These are phyloP conservation scores for Suhomyces choctaworum DNA, from an alignment of 1,139 yeast species.

Conservation along the genomic window DNA sequence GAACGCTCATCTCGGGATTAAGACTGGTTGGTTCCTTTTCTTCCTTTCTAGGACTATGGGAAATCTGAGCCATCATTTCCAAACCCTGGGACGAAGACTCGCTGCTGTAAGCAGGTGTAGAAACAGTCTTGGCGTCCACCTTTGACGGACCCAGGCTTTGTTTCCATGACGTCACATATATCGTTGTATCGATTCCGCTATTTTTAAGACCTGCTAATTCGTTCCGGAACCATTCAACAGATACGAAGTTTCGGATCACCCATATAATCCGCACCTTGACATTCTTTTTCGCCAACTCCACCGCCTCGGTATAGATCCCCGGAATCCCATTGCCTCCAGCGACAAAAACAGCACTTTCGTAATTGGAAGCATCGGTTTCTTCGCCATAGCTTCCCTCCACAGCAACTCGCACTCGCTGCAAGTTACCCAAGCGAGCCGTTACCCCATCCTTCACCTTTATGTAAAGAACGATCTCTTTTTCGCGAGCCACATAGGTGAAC, in stretches of 20 bases:
- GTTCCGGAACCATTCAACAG: slow-evolving; percentile 23
- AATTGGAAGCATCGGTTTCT: slow-evolving; percentile 19
- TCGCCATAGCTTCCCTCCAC: slow-evolving; percentile 30
- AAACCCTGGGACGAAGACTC: background rate
- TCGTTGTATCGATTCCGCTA: slow-evolving; percentile 17
- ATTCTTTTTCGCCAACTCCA: slow-evolving; percentile 9
- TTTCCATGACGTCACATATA: slow-evolving; percentile 19
- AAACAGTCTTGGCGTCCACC: no score
- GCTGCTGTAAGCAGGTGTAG: background rate
- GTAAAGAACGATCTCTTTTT: slow-evolving; percentile 34
- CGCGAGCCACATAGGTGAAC: slow-evolving; percentile 51
- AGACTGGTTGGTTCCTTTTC: background rate
- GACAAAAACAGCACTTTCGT: slow-evolving; percentile 24
- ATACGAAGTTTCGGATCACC: slow-evolving; percentile 22
- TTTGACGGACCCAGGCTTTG: background rate
- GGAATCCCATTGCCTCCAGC: slow-evolving; percentile 34
- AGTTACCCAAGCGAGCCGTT: slow-evolving; percentile 34
- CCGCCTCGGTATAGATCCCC: slow-evolving; percentile 25
- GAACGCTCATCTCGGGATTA: background rate
- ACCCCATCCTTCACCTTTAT: slow-evolving; percentile 50
- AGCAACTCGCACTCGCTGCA: slow-evolving; percentile 22
- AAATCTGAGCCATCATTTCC: background rate
- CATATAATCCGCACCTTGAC: slow-evolving; percentile 20
- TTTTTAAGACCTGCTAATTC: slow-evolving; percentile 19
- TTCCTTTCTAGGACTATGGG: background rate